phyloP scores from a whole-genome alignment of 306 rosid genomes.

The Rosa rugosa region DNA sequence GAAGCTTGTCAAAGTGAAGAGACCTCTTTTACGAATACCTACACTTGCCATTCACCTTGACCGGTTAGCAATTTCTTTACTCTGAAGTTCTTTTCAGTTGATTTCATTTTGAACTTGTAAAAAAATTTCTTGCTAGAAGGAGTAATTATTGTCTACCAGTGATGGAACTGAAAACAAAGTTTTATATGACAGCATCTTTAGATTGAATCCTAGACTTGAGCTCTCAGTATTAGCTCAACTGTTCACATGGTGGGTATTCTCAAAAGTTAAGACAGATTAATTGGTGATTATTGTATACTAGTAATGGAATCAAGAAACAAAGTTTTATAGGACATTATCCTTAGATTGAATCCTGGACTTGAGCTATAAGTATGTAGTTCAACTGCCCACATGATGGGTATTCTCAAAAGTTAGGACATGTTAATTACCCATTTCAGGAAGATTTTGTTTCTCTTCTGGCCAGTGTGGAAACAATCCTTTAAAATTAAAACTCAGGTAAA shows the following conservation, averaged over 20 bases:
- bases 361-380: not conserved
- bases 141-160: not conserved
- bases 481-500: not conserved
- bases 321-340: not conserved
- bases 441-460: not conserved
- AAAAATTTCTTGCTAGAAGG: not conserved
- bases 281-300: not conserved
- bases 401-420: not conserved
- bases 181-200: not conserved
- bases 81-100: slow-evolving; percentile 7
- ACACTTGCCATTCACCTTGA: slow-evolving; percentile 98
- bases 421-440: not conserved
- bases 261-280: not conserved
- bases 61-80: slow-evolving; percentile 50
- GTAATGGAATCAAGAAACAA: not conserved
- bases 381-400: not conserved
- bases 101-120: not conserved
- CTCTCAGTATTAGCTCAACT: not conserved
- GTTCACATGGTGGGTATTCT: not conserved
- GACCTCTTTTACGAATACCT: slow-evolving; percentile 84
- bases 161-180: not conserved
- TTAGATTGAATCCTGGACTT: not conserved
- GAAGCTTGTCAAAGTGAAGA: slow-evolving; percentile 84
- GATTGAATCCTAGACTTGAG: not conserved
- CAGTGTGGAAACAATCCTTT: not conserved